Evolutionary conservation across 352 stramenopile genomes (phyloP), one percentile per base, ranked within the genome.

Genomic region (Globisporangium radiosum): DNA sequence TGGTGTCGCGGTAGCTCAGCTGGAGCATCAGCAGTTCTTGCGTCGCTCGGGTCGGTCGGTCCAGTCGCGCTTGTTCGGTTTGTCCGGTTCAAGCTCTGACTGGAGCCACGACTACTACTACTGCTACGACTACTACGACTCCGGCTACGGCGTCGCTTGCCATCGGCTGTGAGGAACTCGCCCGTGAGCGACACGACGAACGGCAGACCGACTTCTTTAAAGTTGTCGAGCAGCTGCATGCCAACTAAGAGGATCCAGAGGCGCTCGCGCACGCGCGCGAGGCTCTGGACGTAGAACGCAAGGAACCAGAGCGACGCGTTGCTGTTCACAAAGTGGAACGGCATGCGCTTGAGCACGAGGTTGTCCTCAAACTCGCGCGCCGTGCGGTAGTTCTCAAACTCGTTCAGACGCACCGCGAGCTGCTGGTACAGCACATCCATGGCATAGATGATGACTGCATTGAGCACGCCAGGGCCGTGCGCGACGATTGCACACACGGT

Each of bases 281-380:
- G 56, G 7, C 74, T 65, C 42, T 69, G 74, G 13, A 83, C 73
- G 60, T 87, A 81, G 52, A 89, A 87, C 14, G 78, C 78, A 3
- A 89, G 67, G 62, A 85, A 87, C 72, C 74, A 81, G 1, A 89
- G 63, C 59, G 78, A 85, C 38, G 78, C 78, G 54, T 89, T 89
- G 74, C 73, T 84, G 65, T 89, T 89, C 43, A 89, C 74, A 40
- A 89, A 81, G 62, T 89, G 76, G 62, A 89, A 89, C 39, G 78
- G 78, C 76, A 89, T 89, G 15, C 78, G 69, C 59, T 89, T 89
- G 19, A 80, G 69, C 45, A 89, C 76, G n/a, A 89, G 64, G 39
- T 89, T 77, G 17, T 84, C 77, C 40, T 89, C 78, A 54, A 84
- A 79, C 63, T 87, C 78, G 52, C 70, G 68, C 6, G 69, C 68